Conservation (phyloP, 306 rosid genomes). For the Ceratonia siliqua region DNA sequence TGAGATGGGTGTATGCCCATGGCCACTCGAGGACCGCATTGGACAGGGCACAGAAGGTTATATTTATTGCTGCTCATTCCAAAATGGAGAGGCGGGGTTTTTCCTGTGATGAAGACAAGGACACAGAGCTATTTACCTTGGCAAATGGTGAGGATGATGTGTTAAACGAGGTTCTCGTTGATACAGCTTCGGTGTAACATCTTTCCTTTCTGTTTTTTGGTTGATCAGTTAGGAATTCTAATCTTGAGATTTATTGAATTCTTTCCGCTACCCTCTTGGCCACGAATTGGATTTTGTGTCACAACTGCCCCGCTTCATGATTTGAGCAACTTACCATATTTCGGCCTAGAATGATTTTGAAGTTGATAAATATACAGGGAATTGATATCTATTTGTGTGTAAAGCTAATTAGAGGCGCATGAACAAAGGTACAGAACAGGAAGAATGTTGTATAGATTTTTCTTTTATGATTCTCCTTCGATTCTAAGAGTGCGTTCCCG, state of each 20-base stretch:
- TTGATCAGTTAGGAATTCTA: slow-evolving; percentile 39
- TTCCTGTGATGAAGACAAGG: slow-evolving; percentile 52
- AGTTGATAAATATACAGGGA: slow-evolving; percentile 50
- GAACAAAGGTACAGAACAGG: slow-evolving; percentile 30
- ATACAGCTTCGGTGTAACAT: slow-evolving; percentile 59
- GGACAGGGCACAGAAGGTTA: slow-evolving; percentile 56
- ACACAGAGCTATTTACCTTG: slow-evolving; percentile 49
- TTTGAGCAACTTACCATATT: slow-evolving; percentile 42
- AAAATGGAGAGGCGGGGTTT: slow-evolving; percentile 59
- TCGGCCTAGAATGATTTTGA: slow-evolving; percentile 46
- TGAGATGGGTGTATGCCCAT: slow-evolving; percentile 57
- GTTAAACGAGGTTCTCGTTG: slow-evolving; percentile 62
- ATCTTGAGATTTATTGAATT: slow-evolving; percentile 72
- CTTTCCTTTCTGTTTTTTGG: slow-evolving; percentile 20
- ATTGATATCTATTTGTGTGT: slow-evolving; percentile 43
- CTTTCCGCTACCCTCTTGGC: slow-evolving; percentile 50
- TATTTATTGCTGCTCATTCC: slow-evolving; percentile 69
- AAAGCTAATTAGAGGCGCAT: slow-evolving; percentile 38
- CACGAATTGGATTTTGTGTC: slow-evolving; percentile 47
- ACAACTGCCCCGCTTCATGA: slow-evolving; percentile 36
- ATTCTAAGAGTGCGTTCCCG: slow-evolving; percentile 9
- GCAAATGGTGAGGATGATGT: slow-evolving; percentile 56
- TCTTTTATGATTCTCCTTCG: slow-evolving; percentile 58
- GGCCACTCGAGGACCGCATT: slow-evolving; percentile 50
- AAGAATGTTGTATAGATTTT: slow-evolving; percentile 50